Evolutionary conservation across 2,329 filamentous ascomycete genomes (phyloP), one percentile per base, ranked within the genome.

Genomic region (Epichloe bromicola): DNA sequence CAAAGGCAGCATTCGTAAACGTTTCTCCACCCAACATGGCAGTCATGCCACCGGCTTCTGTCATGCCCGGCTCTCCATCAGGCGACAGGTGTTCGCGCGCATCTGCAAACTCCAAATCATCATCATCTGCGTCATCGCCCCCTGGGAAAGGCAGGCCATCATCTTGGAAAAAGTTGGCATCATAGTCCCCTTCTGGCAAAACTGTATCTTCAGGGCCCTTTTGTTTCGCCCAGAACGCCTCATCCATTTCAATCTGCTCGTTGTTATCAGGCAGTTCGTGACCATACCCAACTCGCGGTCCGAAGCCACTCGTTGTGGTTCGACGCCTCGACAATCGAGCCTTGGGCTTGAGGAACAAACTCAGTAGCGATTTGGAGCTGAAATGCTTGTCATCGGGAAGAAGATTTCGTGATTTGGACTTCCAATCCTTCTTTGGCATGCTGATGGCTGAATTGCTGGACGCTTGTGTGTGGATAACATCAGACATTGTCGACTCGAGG

Each of bases 321-420:
- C 76, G 82, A 46, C 82, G 78, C 52, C 82, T 79, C 43, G 85
- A 82, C 67, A 96, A 79, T 41, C 85, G 84, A 11, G 90, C 88
- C 65, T 90, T 95, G 30, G 93, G 93, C 66, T 98, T 98, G 30
- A 97, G 75, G 75, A 97, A 98, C 1, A 98, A 77, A 48, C 82
- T 86, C 6, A 97, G 74, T 0, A 98, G 74, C 57, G 95, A 88
- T 63, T 86, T 86, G 8, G 91, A 97, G 70, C 90, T 95, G 73
- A 98, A 97, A 65, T 97, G 90, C 68, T 96, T 96, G 70, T 98
- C 93, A 62, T 98, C 93, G 2, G 94, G 91, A 4, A 98, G 80
- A 3, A 98, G 76, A 63, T 98, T 95, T 46, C 88, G 80, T 1
- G 86, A 89, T 67, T 95, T 95, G 39, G 88, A 93, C 66, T 88